Evolutionary conservation across 2,329 filamentous ascomycete genomes (phyloP), one percentile per base, ranked within the genome.

Genomic region (Phaeosphaeriaceae sp.): DNA sequence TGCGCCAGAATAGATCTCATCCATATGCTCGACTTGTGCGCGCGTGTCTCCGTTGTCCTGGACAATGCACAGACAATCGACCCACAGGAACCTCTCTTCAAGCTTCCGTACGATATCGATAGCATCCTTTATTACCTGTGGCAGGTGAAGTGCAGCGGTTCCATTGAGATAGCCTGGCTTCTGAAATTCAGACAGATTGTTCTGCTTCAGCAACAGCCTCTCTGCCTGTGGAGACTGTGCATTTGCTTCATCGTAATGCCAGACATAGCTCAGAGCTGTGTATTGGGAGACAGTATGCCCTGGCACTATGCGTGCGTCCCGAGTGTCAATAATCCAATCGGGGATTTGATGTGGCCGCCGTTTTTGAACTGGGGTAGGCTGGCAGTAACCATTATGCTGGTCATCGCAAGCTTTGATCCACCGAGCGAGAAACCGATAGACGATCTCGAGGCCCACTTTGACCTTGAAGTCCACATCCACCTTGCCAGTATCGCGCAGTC

Each of bases 231-330:
- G 30, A 23, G 15, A 18, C 13, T 16, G 6, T 40, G 28, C 40
- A 34, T 52, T 38, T 34, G 28, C 21, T 42, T 42, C 11, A 35
- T 38, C 39, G 26, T 37, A 30, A 7, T 40, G 4, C 51, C 51
- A 54, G 26, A 54, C 51, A 48, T 54, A 54, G 34, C 51, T 54
- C 26, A 50, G 20, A 20, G 51, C 51, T 21, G 42, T 33, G 23
- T 54, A 54, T 35, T 30, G 29, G 26, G 40, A 35, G 6, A 43
- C 43, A 32, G 23, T 26, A 29, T 18, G 17, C n/a, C 48, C 48
- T 29, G 43, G 43, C 20, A 52, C 48, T 40, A 52, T 47, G 48
- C 43, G 21, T 26, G 38, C 46, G 12, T 39, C 20, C 26, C 18
- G n/a, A 3, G 38, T 43, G 38, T 49, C 46, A 16, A 49, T 40